Conservation (phyloP, 768 basidiomycete species). For the Agaricus subrufescens region DNA sequence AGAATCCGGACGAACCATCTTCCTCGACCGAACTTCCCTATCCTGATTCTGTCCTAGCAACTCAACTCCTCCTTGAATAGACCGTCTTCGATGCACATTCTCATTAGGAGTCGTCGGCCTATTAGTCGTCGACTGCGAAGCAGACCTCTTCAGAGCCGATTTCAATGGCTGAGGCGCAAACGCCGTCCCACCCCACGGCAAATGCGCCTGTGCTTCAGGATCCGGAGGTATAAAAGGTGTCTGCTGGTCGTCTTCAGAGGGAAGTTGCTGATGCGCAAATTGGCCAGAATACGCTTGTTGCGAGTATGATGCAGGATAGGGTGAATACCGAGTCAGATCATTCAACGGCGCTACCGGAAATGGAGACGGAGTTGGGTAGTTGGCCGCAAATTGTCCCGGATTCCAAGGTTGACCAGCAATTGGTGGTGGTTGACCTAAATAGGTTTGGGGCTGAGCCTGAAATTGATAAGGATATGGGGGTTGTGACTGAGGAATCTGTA, state of each 20-base stretch:
- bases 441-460: background rate
- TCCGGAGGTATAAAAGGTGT: background rate
- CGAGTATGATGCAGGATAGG: background rate
- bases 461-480: constrained; percentile 4
- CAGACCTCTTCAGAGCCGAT: constrained; percentile 3
- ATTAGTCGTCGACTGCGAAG: background rate
- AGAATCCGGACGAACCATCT: too few species aligned
- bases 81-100: background rate
- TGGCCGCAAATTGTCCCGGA: too few species aligned
- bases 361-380: background rate
- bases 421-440: too few species aligned
- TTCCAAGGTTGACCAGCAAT: too few species aligned
- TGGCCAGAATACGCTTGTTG: constrained; percentile 7
- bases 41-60: too few species aligned
- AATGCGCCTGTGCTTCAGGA: background rate
- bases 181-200: background rate
- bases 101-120: background rate
- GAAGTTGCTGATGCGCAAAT: background rate
- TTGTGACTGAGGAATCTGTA: background rate
- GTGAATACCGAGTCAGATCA: background rate
- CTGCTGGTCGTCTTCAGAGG: background rate
- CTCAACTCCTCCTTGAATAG: background rate
- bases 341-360: background rate
- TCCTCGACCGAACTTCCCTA: too few species aligned
- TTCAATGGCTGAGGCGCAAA: constrained; percentile 2